Evolutionary conservation across 192 early-diverging fungal genomes (phyloP).

Genomic region (Ramicandelaber brevisporus): DNA sequence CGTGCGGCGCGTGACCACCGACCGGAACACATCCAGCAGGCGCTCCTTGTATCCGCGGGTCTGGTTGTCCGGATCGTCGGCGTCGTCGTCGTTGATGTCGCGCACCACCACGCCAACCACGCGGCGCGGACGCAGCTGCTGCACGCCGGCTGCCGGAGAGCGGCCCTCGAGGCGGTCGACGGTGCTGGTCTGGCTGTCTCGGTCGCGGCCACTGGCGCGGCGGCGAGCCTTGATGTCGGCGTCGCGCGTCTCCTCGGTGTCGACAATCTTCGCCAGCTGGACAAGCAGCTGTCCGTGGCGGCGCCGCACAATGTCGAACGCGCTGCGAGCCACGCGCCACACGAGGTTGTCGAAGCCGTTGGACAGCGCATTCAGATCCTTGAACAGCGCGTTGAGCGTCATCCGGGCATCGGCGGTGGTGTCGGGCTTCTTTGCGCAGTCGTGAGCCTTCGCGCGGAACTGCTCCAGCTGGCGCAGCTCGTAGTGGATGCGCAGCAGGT

Average conservation of each 20-base stretch:
- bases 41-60: slow-evolving; percentile 14
- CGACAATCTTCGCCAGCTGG: slow-evolving; percentile 79
- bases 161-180: slow-evolving; percentile 5
- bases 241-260: slow-evolving; percentile 77
- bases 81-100: slow-evolving; percentile 3
- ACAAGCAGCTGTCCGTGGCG: slow-evolving; percentile 52
- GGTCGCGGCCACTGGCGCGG: slow-evolving; percentile 9
- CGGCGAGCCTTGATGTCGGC: slow-evolving; percentile 28
- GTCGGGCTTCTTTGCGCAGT: slow-evolving; percentile 34
- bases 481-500: slow-evolving; percentile 71
- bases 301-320: slow-evolving; percentile 51
- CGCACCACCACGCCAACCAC: slow-evolving; percentile 5
- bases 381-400: slow-evolving; percentile 70
- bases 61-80: slow-evolving; percentile 8
- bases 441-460: slow-evolving; percentile 65
- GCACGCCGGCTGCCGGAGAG: slow-evolving; percentile 1
- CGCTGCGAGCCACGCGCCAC: slow-evolving; percentile 55
- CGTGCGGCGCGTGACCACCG: slow-evolving; percentile 9
- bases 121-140: slow-evolving; percentile 2
- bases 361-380: slow-evolving; percentile 48
- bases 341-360: slow-evolving; percentile 67
- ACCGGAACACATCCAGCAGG: slow-evolving; percentile 13
- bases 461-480: slow-evolving; percentile 65
- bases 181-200: slow-evolving; percentile 6
- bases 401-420: slow-evolving; percentile 48